A percentile compares a stretch with the other conserved stretches of the same genome.
These are phyloP conservation scores for Pholiota microspora DNA, from an alignment of 768 basidiomycete genomes.

Conservation along the genomic window DNA sequence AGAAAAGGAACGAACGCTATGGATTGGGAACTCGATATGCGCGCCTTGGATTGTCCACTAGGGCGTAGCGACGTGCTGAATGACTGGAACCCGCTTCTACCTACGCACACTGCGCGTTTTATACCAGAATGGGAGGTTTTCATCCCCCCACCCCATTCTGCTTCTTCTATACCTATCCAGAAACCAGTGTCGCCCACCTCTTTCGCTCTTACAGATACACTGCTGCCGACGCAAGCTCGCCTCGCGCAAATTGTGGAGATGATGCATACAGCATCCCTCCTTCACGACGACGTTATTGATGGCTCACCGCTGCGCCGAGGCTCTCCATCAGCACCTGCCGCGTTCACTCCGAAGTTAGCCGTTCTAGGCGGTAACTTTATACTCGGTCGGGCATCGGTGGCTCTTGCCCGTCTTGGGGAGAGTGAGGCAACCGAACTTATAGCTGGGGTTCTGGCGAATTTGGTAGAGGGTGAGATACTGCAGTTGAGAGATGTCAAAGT, in stretches of 20 bases:
- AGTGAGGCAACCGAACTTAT: slow-evolving; percentile 88
- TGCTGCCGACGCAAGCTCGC: slow-evolving; percentile 85
- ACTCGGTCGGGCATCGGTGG: slow-evolving; percentile 80
- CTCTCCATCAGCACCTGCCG: slow-evolving; percentile 73
- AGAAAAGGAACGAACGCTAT: slow-evolving; percentile 29
- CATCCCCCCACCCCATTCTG: slow-evolving; percentile 20
- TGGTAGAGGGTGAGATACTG: slow-evolving; percentile 93
- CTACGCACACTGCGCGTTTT: slow-evolving; percentile 59
- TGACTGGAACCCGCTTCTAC: slow-evolving; percentile 85
- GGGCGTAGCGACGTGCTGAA: slow-evolving; percentile 76
- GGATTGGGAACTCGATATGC: neutral
- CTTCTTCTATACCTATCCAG: slow-evolving; percentile 23
- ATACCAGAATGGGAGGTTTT: slow-evolving; percentile 32
- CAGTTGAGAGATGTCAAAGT: slow-evolving; percentile 65
- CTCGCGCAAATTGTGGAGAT: slow-evolving; percentile 94
- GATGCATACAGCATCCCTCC: slow-evolving; percentile 93
- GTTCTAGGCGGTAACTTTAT: slow-evolving; percentile 91
- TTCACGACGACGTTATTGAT: slow-evolving; percentile 97
- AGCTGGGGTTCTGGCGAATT: slow-evolving; percentile 80
- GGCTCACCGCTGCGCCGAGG: slow-evolving; percentile 74
- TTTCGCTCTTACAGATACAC: slow-evolving; percentile 18
- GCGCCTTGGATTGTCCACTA: slow-evolving; percentile 62
- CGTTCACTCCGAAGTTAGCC: slow-evolving; percentile 86
- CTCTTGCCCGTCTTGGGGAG: slow-evolving; percentile 76
- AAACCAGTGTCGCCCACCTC: slow-evolving; percentile 19